Base-by-base conservation (phyloP, 768 basidiomycete genomes). In the Lactarius quietus region DNA sequence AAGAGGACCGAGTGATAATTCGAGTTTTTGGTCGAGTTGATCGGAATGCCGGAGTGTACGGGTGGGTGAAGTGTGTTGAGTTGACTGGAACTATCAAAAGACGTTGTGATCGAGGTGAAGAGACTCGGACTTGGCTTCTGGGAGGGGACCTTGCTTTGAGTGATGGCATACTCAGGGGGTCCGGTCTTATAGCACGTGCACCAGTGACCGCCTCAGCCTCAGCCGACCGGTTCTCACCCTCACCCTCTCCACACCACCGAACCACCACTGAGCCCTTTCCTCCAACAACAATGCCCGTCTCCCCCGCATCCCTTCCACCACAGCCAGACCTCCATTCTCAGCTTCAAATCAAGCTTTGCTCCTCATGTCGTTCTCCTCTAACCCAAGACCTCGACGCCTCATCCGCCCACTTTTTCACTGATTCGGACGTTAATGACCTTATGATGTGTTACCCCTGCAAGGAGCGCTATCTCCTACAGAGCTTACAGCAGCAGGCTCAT, bases 301-400 rank as follows among this genome's bases (percentile, higher is more conserved):
- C 57, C 6, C 63, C 61, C 10, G 4, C 63, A 1, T 5, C 67
- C 57, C 45, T 58, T 15, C 67, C 61, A 38, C 68, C 33, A 10
- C 69, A 62, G 9, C 66, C 52, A n/a, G 69, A 70, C 31, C 14
- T 26, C 51, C 41, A 41, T 33, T 58, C 55, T 2, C 67, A 68
- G 23, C 35, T 55, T 2, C 69, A 70, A 51, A 58, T 70, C 43
- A 70, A 70, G 62, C 51, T 59, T 23, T 70, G 69, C 17, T 59
- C 69, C 10, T 64, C 56, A 41, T 70, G 69, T 57, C 61, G 59
- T 7, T 62, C 60, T 29, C 69, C 69, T n/a, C 59, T 70, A 18
- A 60, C 69, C 3, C 48, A 57, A 62, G 69, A 70, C 64, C 53
- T 48, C 35, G 69, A 70, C 61, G 48, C 59, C 28, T 26, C 48